These are phyloP conservation scores for Axilococcus clingmanii DNA, from an alignment of 139 green algal genomes.

Conservation along the genomic window DNA sequence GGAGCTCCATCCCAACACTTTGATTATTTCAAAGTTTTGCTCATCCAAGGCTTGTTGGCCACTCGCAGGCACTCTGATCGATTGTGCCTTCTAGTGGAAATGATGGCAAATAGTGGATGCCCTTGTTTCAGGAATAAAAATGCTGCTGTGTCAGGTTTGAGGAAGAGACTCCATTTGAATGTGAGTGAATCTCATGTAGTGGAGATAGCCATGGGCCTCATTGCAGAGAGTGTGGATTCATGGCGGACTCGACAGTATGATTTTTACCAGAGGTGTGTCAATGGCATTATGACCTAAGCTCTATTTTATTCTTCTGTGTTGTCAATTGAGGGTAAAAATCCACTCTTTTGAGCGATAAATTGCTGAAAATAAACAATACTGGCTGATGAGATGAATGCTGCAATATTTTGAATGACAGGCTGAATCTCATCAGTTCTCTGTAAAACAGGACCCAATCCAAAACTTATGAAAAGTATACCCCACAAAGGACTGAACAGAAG, in stretches of 20 bases:
- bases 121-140: conserved; percentile 83
- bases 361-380: conserved; percentile 18
- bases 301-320: conserved; percentile 5
- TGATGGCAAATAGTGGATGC: conserved; percentile 82
- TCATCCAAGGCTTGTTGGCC: conserved; percentile 94
- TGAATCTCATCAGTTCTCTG: conserved; percentile 42
- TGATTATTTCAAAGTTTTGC: conserved; percentile 86
- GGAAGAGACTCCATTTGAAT: conserved; percentile 66
- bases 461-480: conserved; percentile 58
- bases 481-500: conserved; percentile 64
- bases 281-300: conserved; percentile 95
- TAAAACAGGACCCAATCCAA: conserved; percentile 62
- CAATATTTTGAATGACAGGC: conserved; percentile 39
- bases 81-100: conserved; percentile 77
- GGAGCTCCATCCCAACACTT: conserved; percentile 77
- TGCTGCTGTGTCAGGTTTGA: conserved; percentile 67
- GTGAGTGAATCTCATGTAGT: conserved; percentile 56
- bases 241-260: conserved; percentile 98
- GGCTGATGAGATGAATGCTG: conserved; percentile 32
- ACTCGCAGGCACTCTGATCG: conserved; percentile 81
- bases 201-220: conserved; percentile 79
- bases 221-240: conserved; percentile 80
- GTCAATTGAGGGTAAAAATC: neutral
- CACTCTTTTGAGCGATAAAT: neutral
- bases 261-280: conserved; percentile 95